Evolutionary conservation across 2,329 filamentous ascomycete genomes (phyloP).

Genomic region (Zasmidium citrigriseum): DNA sequence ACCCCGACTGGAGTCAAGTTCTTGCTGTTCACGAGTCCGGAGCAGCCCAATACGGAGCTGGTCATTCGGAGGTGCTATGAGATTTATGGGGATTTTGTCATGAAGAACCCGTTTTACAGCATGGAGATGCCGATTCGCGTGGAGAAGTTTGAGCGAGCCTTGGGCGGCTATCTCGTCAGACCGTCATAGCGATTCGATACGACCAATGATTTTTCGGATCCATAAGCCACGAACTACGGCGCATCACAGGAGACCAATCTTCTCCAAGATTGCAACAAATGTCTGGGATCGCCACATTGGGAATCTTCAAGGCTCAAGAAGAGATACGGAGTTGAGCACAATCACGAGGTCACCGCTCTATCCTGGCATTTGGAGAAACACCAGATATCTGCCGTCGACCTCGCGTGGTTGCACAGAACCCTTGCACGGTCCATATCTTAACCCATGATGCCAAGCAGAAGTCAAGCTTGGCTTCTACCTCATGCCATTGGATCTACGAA

Average conservation of each 20-base stretch:
- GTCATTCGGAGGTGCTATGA: slow-evolving; percentile 88
- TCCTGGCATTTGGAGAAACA: too few relatives aligned
- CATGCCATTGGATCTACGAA: neutral
- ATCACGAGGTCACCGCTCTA: too few relatives aligned
- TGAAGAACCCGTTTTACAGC: slow-evolving; percentile 99
- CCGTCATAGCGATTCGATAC: slow-evolving; percentile 21
- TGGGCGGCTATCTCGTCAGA: slow-evolving; percentile 36
- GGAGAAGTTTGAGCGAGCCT: slow-evolving; percentile 84
- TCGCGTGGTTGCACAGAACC: neutral
- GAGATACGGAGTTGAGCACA: too few relatives aligned
- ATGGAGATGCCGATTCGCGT: slow-evolving; percentile 96
- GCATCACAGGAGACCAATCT: too few relatives aligned
- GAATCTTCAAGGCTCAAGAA: too few relatives aligned
- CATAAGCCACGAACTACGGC: too few relatives aligned
- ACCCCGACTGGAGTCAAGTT: slow-evolving; percentile 96
- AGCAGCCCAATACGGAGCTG: slow-evolving; percentile 82
- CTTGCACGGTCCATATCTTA: neutral
- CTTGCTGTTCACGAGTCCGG: slow-evolving; percentile 86
- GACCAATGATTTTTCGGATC: neutral
- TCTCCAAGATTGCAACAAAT: too few relatives aligned
- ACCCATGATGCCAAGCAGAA: neutral
- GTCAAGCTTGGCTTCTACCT: neutral
- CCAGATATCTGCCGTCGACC: too few relatives aligned
- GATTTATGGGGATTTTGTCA: slow-evolving; percentile 93
- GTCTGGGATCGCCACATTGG: too few relatives aligned